Evolutionary conservation across 2,329 filamentous ascomycete species (phyloP).

Genomic region (Penicillium corylophilum): DNA sequence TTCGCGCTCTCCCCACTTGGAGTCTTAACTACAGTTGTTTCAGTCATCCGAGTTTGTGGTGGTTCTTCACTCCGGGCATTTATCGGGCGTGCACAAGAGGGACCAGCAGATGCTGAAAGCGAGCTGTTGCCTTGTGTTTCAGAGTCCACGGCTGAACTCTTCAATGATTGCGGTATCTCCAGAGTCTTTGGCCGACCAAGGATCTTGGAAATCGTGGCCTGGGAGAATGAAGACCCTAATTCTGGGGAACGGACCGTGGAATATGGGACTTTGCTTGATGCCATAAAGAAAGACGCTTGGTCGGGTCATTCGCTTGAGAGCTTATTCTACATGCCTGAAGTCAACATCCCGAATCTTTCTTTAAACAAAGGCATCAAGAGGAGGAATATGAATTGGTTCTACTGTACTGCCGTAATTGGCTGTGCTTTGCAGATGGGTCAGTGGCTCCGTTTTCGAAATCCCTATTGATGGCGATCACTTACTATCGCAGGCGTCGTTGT

Average conservation of each 20-base stretch:
- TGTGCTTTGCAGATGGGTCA: conserved; percentile 30
- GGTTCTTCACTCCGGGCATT: conserved; percentile 45
- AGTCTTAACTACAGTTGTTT: conserved; percentile 46
- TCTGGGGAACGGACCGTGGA: conserved; percentile 19
- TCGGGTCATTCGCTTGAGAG: neutral
- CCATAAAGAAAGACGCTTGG: conserved; percentile 25
- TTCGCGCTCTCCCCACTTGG: conserved; percentile 51
- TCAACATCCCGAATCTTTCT: conserved; percentile 36
- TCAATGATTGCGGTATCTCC: conserved; percentile 43
- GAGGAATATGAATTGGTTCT: conserved; percentile 30
- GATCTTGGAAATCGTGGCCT: conserved; percentile 39
- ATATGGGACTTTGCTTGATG: conserved; percentile 30
- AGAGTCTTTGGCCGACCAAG: conserved; percentile 36
- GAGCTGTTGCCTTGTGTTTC: conserved; percentile 51
- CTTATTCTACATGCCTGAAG: conserved; percentile 21
- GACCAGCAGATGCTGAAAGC: conserved; percentile 39
- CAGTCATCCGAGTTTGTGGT: conserved; percentile 49
- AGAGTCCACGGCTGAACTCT: conserved; percentile 47
- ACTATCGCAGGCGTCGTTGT: conserved; percentile 22
- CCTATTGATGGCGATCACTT: neutral
- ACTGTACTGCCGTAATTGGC: conserved; percentile 28
- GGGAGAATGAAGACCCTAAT: conserved; percentile 43
- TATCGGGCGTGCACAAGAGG: conserved; percentile 49
- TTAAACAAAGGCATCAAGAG: conserved; percentile 37
- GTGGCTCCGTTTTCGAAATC: neutral